Base-by-base conservation (phyloP, 164 flowering plant genomes). In the Umbilicus rupestris region DNA sequence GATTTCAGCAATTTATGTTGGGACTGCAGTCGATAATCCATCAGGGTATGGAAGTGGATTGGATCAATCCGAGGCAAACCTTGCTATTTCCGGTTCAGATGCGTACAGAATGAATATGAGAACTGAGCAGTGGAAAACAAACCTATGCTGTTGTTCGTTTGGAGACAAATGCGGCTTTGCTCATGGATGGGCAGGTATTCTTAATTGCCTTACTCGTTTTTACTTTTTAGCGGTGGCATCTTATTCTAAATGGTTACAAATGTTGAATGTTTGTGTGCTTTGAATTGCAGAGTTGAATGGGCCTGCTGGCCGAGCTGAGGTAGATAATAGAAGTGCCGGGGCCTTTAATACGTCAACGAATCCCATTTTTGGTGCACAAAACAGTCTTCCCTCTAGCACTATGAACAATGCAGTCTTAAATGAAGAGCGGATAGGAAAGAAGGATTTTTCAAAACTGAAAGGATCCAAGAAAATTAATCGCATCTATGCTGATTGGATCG, bases 131-230 rank as follows among this genome's bases (percentile, higher is more conserved):
- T 86, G 92, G 90, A 94, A 91, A 74, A 94, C 95, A 7, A 85
- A 77, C 82, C 69, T 87, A 1, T 89, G 97, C 71, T 72, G 67
- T 52, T 93, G 96, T 64, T 90, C 83, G 11, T 88, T 83, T 62
- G 89, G 89, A 1, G 94, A 90, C 16, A 86, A 82, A 70, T 90
- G 97, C 59, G 89, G 89, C 72, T 90, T 82, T 78, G 98, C 98
- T 73, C 96, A 90, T 79, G 97, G 97, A 9, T 73, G 65, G 44
- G 75, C 89, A 79, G 97, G 98, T 93, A 86, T 73, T 28, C 24
- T 4, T 7, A 0, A 24, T n/a, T 39, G 31, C 7, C 49, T n/a
- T 92, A 35, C 37, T 35, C 7, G 37, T 35, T 35, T 35, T 35
- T 35, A 3, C 37, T 35, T 35, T 35, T 35, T 35, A 3, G 37